These are phyloP conservation scores for Pleurotus tuber-regium DNA, from an alignment of 768 basidiomycete species.

Conservation along the genomic window DNA sequence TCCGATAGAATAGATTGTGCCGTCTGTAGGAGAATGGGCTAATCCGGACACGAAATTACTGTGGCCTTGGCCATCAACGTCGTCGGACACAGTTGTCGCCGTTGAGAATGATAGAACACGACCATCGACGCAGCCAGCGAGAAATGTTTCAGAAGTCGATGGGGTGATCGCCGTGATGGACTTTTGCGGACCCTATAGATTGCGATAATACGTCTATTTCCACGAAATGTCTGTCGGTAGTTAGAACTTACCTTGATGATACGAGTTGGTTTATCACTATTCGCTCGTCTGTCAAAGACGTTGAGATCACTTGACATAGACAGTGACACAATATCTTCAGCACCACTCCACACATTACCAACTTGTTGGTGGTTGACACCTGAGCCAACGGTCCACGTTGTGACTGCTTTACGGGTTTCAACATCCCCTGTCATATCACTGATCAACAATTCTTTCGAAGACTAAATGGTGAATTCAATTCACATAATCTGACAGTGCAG, in stretches of 20 bases:
- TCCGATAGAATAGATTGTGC: constrained; percentile 63
- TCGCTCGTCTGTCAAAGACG: constrained; percentile 70
- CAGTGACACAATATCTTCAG: constrained; percentile 73
- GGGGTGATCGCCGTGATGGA: constrained; percentile 65
- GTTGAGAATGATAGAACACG: constrained; percentile 65
- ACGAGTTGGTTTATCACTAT: constrained; percentile 54
- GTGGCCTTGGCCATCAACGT: constrained; percentile 65
- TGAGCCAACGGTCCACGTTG: constrained; percentile 70
- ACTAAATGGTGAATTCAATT: constrained; percentile 19
- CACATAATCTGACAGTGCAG: constrained; percentile 85
- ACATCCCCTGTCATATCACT: constrained; percentile 68
- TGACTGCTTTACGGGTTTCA: constrained; percentile 61
- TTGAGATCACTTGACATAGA: constrained; percentile 82
- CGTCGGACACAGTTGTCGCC: constrained; percentile 39
- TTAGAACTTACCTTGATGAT: constrained; percentile 52
- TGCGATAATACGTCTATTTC: too few relatives aligned
- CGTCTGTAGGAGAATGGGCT: constrained; percentile 41
- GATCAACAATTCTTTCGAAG: background rate
- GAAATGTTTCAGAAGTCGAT: constrained; percentile 55
- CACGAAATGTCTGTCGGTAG: too few relatives aligned
- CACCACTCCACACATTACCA: constrained; percentile 81
- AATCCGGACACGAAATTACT: constrained; percentile 68
- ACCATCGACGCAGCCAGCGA: constrained; percentile 80
- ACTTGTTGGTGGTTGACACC: constrained; percentile 83
- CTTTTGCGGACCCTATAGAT: constrained; percentile 79